phyloP scores from a whole-genome alignment of 257 asterid genomes.

The Penstemon davidsonii region DNA sequence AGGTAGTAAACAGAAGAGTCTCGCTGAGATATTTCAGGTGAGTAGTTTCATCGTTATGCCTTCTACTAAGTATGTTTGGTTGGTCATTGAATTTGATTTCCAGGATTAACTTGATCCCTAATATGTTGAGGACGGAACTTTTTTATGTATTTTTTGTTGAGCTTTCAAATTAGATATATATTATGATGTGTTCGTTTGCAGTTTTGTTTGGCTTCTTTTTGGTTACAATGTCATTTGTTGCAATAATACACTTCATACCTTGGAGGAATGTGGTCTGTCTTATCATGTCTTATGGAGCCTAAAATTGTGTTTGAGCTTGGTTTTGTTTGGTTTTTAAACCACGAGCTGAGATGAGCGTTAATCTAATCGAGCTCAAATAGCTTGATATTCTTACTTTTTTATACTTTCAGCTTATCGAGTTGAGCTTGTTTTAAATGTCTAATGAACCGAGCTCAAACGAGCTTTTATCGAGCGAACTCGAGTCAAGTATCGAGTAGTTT shows the following conservation, averaged over 20 bases:
- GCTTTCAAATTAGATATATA: neutral
- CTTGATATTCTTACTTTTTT: no score
- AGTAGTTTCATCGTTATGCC: slow-evolving; percentile 18
- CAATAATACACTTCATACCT: slow-evolving; percentile 15
- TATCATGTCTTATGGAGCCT: neutral
- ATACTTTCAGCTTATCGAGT: no score
- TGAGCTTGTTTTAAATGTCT: no score
- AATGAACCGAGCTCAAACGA: no score
- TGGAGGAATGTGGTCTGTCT: neutral
- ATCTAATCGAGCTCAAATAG: no score
- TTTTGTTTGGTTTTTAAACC: no score
- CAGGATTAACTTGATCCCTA: neutral
- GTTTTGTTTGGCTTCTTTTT: slow-evolving; percentile 2
- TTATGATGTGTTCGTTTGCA: neutral
- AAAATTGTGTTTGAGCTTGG: no score
- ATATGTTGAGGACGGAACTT: neutral
- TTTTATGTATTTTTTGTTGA: slow-evolving; percentile 4
- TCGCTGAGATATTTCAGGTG: slow-evolving; percentile 87
- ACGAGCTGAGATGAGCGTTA: no score
- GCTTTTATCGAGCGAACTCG: no score
- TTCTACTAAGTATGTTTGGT: neutral
- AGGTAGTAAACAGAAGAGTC: slow-evolving; percentile 78
- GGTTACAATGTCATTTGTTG: slow-evolving; percentile 4
- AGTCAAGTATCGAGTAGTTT: no score
- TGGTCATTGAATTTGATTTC: slow-evolving; percentile 11